Conservation (phyloP, 495 filamentous ascomycete species). For the Penicillium flavigenum region DNA sequence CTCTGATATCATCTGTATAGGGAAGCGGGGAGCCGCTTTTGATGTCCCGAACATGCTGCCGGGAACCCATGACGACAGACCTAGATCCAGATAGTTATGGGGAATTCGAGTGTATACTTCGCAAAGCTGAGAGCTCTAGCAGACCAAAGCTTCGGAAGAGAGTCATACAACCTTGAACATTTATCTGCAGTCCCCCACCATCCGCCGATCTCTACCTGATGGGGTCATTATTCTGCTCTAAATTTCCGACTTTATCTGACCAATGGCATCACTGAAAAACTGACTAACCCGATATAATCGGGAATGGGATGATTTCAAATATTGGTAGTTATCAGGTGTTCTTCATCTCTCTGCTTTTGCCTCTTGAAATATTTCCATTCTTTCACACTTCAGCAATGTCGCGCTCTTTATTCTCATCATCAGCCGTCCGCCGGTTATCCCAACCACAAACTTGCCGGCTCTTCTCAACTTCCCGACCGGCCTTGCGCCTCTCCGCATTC, state of each 20-base stretch:
- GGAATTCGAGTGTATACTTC: not conserved
- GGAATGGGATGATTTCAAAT: constrained; percentile 19
- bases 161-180: constrained; percentile 10
- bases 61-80: constrained; percentile 27
- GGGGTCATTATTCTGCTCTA: constrained; percentile 31
- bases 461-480: constrained; percentile 32
- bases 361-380: constrained; percentile 4
- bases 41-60: constrained; percentile 32
- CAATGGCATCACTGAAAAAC: constrained; percentile 36
- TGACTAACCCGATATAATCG: constrained; percentile 34
- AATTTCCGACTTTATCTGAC: constrained; percentile 24
- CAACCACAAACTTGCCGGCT: constrained; percentile 20
- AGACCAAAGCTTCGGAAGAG: not conserved
- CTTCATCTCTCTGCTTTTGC: constrained; percentile 10
- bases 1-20: constrained; percentile 42
- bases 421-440: constrained; percentile 25
- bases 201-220: constrained; percentile 21
- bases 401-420: constrained; percentile 27
- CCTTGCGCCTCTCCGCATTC: constrained; percentile 39
- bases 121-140: not conserved
- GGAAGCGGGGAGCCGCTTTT: constrained; percentile 34
- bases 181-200: constrained; percentile 17
- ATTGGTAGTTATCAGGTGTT: constrained; percentile 8
- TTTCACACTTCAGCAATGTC: constrained; percentile 28
- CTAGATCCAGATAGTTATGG: not conserved